Base-by-base conservation (phyloP, 208 protist species). In the Polymyxa betae region DNA sequence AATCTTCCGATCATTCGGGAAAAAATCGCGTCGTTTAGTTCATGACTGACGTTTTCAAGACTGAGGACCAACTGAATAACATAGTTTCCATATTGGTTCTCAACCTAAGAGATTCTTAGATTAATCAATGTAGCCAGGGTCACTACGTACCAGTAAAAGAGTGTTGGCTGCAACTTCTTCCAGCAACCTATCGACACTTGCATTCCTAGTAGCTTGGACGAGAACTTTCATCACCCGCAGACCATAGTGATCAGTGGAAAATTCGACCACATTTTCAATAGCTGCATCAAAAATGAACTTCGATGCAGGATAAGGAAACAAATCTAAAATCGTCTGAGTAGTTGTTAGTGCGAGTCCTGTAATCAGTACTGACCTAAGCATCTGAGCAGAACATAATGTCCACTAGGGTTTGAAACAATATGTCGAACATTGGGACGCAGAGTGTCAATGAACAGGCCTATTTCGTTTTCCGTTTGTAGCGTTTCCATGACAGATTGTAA, bases 11-110 rank as follows among this genome's bases (percentile, higher is more conserved):
- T 43, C 72, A 82, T 82, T n/a, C 40, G 72, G 12, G 5, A 5
- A 35, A 38, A 82, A 16, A 82, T 82, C 72, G 72, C 16, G 72
- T 82, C 72, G 72, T 38, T 82, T 16, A 35, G 5, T 5, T 82
- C n/a, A 5, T 82, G 72, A 20, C 40, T n/a, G 72, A 35, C 40
- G 35, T 43, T n/a, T 16, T 82, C 72, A 20, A 5, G 35, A 24
- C 49, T 60, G 16, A 82, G 72, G 12, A 82, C n/a, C 72, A 82
- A n/a, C 72, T 82, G 72, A 35, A 82, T 43, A n/a, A 82, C 35
- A 35, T 82, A 82, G 40, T 82, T 82, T 12, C 72, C 72, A n/a
- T 82, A 82, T n/a, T 82, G 72, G 72, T 82, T 82, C 72, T 82
- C 72, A n/a, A 82, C 72, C 72, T 60, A 24, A 29, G 5, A 60